These are phyloP conservation scores for Leishmania turanica DNA, from an alignment of 208 protist species.

Conservation along the genomic window DNA sequence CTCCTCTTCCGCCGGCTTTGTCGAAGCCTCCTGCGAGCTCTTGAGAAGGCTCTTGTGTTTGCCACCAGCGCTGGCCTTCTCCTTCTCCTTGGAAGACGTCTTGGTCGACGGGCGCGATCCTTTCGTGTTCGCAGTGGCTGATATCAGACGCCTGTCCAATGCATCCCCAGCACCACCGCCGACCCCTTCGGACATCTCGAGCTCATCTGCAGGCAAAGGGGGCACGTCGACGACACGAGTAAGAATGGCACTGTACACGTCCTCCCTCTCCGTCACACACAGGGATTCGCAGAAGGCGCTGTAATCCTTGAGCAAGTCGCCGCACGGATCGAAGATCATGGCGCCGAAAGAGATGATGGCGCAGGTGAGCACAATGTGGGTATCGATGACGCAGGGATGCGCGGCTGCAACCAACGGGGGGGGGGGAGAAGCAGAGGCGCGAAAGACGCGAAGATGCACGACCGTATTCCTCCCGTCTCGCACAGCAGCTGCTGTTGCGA, in stretches of 20 bases:
- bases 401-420: neutral
- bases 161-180: neutral
- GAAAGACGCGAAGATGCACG: neutral
- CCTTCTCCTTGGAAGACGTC: conserved; percentile 11
- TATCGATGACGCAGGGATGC: neutral
- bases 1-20: neutral
- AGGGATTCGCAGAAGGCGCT: conserved; percentile 87
- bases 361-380: neutral
- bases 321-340: conserved; percentile 88
- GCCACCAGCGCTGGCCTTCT: neutral
- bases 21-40: neutral
- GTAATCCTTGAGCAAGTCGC: conserved; percentile 84
- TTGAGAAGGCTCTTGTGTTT: conserved; percentile 15
- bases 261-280: conserved; percentile 81
- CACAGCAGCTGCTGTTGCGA: neutral
- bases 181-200: neutral
- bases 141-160: neutral
- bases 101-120: conserved; percentile 3
- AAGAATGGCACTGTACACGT: conserved; percentile 69
- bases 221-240: conserved; percentile 24
- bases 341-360: neutral
- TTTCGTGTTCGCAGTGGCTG: neutral
- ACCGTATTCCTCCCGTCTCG: neutral
- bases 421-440: too few relatives aligned
- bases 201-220: neutral